Conservation (phyloP, 306 rosid species). For the Psophocarpus tetragonolobus region DNA sequence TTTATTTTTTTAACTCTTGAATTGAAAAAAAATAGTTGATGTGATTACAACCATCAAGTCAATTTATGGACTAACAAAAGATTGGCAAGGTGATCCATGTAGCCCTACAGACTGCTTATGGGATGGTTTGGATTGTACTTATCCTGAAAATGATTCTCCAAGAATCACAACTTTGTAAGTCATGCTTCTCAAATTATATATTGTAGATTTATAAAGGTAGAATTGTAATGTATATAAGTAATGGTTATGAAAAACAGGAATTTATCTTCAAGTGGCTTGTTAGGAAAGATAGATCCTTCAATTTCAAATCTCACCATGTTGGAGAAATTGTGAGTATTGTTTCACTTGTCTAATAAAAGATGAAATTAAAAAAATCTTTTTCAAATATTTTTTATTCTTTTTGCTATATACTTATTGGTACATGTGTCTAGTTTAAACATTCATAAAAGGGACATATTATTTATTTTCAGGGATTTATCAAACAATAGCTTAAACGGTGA, state of each 20-base stretch:
- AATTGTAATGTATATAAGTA: not conserved
- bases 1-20: too few relatives aligned
- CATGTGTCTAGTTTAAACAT: not conserved
- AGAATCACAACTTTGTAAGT: constrained; percentile 52
- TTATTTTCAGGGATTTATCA: constrained; percentile 54
- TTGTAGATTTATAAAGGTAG: not conserved
- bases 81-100: constrained; percentile 70
- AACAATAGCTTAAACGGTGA: constrained; percentile 44
- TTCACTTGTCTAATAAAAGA: not conserved
- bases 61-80: constrained; percentile 38
- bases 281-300: constrained; percentile 35
- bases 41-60: constrained; percentile 52
- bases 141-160: not conserved
- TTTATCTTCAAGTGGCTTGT: constrained; percentile 49
- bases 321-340: constrained; percentile 45
- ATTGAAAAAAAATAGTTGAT: constrained; percentile 34
- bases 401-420: too few relatives aligned
- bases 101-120: constrained; percentile 42
- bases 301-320: constrained; percentile 44
- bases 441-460: not conserved
- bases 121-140: constrained; percentile 50
- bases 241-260: constrained; percentile 32
- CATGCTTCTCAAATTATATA: not conserved
- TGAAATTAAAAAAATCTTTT: not conserved
- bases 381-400: not conserved